Evolutionary conservation across 176 grass and related monocot genomes (phyloP).

Genomic region (Oryza australiensis): DNA sequence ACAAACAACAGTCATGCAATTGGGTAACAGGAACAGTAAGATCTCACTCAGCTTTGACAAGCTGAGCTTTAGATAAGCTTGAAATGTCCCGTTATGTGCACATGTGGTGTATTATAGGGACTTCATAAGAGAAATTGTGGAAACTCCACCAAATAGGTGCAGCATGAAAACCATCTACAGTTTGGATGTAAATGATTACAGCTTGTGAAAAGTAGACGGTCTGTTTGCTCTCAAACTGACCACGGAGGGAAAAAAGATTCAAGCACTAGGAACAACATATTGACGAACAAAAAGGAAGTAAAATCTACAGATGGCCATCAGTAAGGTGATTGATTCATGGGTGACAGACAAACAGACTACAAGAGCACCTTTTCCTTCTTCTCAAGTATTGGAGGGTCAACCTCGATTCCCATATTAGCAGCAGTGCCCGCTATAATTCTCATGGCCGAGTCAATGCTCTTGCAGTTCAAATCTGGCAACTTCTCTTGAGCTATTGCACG

Average conservation of each 20-base stretch:
- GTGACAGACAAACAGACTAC: slow-evolving; percentile 37
- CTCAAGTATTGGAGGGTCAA: slow-evolving; percentile 74
- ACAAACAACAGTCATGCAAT: background rate
- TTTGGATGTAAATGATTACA: slow-evolving; percentile 6
- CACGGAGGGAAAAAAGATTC: background rate
- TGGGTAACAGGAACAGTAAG: background rate
- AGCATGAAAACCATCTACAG: background rate
- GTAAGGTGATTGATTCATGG: background rate
- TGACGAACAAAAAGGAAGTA: slow-evolving; percentile 25
- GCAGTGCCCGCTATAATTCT: slow-evolving; percentile 89
- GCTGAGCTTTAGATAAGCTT: background rate
- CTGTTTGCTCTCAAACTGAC: background rate
- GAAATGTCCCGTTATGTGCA: background rate
- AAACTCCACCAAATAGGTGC: background rate
- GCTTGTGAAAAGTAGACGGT: background rate
- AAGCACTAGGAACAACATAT: background rate
- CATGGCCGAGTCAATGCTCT: slow-evolving; percentile 86
- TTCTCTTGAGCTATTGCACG: slow-evolving; percentile 81
- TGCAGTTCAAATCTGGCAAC: slow-evolving; percentile 90
- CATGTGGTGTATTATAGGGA: background rate
- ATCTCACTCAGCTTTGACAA: background rate
- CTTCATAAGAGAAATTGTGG: background rate
- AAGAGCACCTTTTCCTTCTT: slow-evolving; percentile 69
- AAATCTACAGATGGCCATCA: slow-evolving; percentile 44
- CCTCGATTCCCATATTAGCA: slow-evolving; percentile 89